These are phyloP conservation scores for Chlorella sorokiniana DNA, from an alignment of 139 green algal species.

Conservation along the genomic window DNA sequence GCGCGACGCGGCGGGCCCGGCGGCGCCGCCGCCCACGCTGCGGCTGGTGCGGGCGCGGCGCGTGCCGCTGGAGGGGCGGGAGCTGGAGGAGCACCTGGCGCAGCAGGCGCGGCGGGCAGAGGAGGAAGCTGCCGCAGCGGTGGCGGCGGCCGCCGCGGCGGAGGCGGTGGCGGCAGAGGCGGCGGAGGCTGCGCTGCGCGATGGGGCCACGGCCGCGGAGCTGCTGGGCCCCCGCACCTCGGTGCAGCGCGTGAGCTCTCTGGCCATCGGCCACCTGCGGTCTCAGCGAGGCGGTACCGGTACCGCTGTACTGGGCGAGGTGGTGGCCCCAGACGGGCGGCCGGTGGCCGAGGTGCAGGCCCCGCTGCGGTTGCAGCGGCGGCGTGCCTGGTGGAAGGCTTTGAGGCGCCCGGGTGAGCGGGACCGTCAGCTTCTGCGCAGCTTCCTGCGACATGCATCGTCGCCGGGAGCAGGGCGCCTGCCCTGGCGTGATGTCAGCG, in stretches of 20 bases:
- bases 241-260: background rate
- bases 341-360: constrained; percentile 29
- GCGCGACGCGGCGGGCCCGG: background rate
- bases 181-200: background rate
- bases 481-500: no score
- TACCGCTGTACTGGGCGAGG: background rate
- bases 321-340: constrained; percentile 7
- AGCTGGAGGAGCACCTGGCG: constrained; percentile 64
- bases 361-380: background rate
- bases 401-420: constrained; percentile 65
- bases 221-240: constrained; percentile 4
- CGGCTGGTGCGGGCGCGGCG: constrained; percentile 49
- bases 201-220: background rate
- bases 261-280: constrained; percentile 29
- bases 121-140: constrained; percentile 11
- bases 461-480: no score
- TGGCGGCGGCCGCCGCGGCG: background rate
- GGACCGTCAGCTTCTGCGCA: no score
- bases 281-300: background rate
- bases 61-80: constrained; percentile 79
- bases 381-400: constrained; percentile 79
- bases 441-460: no score
- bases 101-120: constrained; percentile 36
- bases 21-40: constrained; percentile 41
- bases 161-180: background rate